Base-by-base conservation (phyloP, 164 flowering plant species). In the Kalanchoe fedtschenkoi region DNA sequence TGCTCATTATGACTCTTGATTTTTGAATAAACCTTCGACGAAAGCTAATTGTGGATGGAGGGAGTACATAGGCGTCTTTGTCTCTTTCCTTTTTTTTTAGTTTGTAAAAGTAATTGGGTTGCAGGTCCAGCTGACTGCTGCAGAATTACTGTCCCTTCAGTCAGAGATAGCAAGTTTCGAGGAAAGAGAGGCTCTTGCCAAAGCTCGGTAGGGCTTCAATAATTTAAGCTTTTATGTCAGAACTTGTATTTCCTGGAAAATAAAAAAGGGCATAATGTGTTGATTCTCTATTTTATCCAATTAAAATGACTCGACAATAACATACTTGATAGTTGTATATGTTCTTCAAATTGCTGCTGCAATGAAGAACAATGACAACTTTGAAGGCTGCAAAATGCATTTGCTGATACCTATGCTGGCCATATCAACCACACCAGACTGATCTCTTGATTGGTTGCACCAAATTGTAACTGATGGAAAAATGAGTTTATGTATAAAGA, bases 111-210 rank as follows among this genome's bases (percentile, higher is more conserved):
- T 69, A 35, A 60, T 7, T 34, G 54, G 7, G 33, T 65, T 28
- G 54, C 83, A 92, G 98, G 88, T 86, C 70, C 85, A 75, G 71
- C 60, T 90, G 58, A 77, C 74, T 66, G 82, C 78, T 64, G 82
- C 75, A 19, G 88, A 93, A 74, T 60, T 93, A 61, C 85, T 78
- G 70, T 83, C 97, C 58, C 89, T 93, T 66, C 77, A 80, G 66
- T 69, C 95, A 61, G 92, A 85, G 72, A 80, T 93, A 70, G 79
- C 82, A 70, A 75, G 71, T 69, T 68, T 84, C 63, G 98, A 87
- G 72, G 97, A 93, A 74, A 80, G 85, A 66, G 96, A 86, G 75
- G 82, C 92, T 60, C 87, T 79, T 79, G 64, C 76, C 57, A 93
- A 83, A 82, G 98, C 98, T 35, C 90, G 76, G 98, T 90, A 22